These are phyloP conservation scores for Eucalyptus curtisii DNA, from an alignment of 345 rosid species.

Conservation along the genomic window DNA sequence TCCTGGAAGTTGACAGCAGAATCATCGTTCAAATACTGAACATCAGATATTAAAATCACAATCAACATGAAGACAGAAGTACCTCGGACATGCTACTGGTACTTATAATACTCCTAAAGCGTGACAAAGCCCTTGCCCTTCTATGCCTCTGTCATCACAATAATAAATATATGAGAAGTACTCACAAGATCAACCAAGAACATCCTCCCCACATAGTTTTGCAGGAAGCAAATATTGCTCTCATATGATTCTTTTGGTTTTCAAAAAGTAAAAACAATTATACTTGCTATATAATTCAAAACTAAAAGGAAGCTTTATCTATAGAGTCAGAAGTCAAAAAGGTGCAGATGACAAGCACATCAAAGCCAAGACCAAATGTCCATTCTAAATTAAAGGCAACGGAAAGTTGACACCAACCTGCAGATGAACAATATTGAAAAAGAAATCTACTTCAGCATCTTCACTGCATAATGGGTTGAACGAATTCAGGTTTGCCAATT, in stretches of 20 bases:
- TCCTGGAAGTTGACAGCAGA: conserved; percentile 31
- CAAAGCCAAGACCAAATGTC: background rate
- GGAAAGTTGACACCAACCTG: conserved; percentile 31
- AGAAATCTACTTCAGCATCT: conserved; percentile 82
- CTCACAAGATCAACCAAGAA: background rate
- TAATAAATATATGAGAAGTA: background rate
- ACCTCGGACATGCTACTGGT: conserved; percentile 46
- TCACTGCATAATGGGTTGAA: conserved; percentile 63
- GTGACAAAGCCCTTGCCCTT: conserved; percentile 58
- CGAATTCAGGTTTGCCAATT: conserved; percentile 37
- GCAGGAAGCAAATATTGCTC: background rate
- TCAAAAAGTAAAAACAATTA: background rate
- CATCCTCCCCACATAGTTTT: background rate
- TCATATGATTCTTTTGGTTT: background rate
- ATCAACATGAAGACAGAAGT: background rate
- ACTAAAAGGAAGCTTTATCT: background rate
- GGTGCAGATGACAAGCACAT: background rate
- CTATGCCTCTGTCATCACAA: conserved; percentile 59
- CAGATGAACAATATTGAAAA: conserved; percentile 58
- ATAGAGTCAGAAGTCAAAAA: background rate
- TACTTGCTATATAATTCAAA: background rate
- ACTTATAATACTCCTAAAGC: conserved; percentile 43
- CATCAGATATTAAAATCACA: background rate
- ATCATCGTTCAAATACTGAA: background rate
- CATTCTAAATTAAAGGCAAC: background rate